Conservation (phyloP, 2,329 filamentous ascomycete genomes). For the Venturia carpophila region DNA sequence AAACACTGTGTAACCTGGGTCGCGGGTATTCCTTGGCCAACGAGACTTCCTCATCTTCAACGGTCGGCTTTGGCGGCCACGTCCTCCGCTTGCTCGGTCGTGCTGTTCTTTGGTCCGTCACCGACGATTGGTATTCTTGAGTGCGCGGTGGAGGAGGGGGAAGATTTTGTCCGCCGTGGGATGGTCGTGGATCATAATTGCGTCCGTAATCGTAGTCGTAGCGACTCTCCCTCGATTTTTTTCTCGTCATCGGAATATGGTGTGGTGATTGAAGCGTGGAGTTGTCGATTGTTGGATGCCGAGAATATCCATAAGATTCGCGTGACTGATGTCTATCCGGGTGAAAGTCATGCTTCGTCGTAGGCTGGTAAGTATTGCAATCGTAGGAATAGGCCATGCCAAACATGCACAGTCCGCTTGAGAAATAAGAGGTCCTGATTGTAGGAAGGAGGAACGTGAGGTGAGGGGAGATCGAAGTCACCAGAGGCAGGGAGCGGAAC, state of each 20-base stretch:
- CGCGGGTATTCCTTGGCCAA: conserved; percentile 51
- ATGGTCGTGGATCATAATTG: background rate
- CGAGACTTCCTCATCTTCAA: conserved; percentile 61
- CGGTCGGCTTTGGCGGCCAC: conserved; percentile 55
- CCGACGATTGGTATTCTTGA: background rate
- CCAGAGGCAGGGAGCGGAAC: background rate
- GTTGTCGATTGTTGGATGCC: background rate
- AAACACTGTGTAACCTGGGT: conserved; percentile 27
- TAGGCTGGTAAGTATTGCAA: conserved; percentile 12
- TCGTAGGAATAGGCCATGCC: conserved; percentile 10
- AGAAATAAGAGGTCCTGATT: background rate
- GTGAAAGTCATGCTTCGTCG: conserved; percentile 1
- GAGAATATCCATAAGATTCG: conserved; percentile 7
- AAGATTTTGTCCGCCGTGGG: background rate
- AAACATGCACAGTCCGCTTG: conserved; percentile 1
- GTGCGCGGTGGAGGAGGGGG: background rate
- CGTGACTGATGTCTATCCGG: background rate
- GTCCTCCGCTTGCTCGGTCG: conserved; percentile 17
- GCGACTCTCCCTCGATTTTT: conserved; percentile 3
- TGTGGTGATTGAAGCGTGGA: conserved; percentile 7
- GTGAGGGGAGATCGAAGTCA: background rate
- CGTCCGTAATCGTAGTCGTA: background rate
- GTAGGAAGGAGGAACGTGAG: background rate
- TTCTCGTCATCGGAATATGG: conserved; percentile 10
- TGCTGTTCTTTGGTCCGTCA: background rate